These are phyloP conservation scores for Yamadazyma blattariae DNA, from an alignment of 1,139 yeast species.

Conservation along the genomic window DNA sequence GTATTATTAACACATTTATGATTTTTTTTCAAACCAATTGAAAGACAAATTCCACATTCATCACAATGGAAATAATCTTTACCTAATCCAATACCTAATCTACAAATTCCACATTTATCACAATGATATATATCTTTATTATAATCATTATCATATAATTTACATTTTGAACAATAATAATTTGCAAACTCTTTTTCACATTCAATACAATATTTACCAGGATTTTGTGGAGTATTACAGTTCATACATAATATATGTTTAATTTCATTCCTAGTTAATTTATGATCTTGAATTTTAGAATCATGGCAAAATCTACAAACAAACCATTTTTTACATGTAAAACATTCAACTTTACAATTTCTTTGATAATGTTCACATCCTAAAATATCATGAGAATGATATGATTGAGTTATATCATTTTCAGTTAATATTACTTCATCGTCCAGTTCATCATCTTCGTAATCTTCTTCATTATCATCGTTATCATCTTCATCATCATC, in stretches of 20 bases:
- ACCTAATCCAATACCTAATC: slow-evolving; percentile 83
- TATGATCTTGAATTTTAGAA: slow-evolving; percentile 51
- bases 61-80: slow-evolving; percentile 90
- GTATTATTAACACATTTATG: slow-evolving; percentile 85
- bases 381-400: slow-evolving; percentile 32
- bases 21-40: slow-evolving; percentile 70
- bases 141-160: slow-evolving; percentile 80
- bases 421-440: slow-evolving; percentile 40
- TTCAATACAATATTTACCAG: slow-evolving; percentile 62
- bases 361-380: slow-evolving; percentile 87
- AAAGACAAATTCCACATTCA: slow-evolving; percentile 86
- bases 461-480: slow-evolving; percentile 10
- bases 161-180: slow-evolving; percentile 77
- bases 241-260: slow-evolving; percentile 75
- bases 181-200: slow-evolving; percentile 69
- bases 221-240: slow-evolving; percentile 74
- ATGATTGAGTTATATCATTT: slow-evolving; percentile 51
- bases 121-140: slow-evolving; percentile 86
- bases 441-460: slow-evolving; percentile 11
- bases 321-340: slow-evolving; percentile 70
- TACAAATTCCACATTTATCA: slow-evolving; percentile 87
- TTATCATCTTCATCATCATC: background rate
- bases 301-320: slow-evolving; percentile 89
- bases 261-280: slow-evolving; percentile 60
- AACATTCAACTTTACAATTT: slow-evolving; percentile 81